Evolutionary conservation across 106 monocot species (phyloP), one percentile per base, ranked within the genome.

Genomic region (Platanthera guangdongensis): DNA sequence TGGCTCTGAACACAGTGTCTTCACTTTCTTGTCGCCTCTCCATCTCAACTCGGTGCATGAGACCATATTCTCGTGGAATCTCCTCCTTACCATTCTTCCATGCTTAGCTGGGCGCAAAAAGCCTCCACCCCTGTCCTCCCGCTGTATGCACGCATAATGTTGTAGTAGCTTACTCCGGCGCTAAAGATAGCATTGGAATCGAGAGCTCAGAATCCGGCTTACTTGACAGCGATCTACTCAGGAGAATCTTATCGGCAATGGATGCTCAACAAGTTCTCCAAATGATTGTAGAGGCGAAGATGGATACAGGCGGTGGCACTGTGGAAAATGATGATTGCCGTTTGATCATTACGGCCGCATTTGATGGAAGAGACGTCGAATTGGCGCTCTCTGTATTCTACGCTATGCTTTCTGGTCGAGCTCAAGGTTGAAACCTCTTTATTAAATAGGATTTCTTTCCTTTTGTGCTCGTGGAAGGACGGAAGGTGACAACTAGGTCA

Each of bases 371-470:
- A 3, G 86, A 95, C 54, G 80, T 70, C 2, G 92, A 95, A 15
- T 59, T 95, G 52, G 92, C 88, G 6, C 84, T 95, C 22, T 95
- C 95, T 11, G 69, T 95, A 32, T 95, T 88, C 64, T 73, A 80
- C 57, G 89, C 92, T 39, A 92, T 95, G 95, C 89, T 74, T 11
- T 80, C 79, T 0, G 78, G 77, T 11, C 77, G 74, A 13, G 51
- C 74, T 25, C 74, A 46, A 83, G 90, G 90, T 90, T 49, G 30
- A 6, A 1, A 16, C 5, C 11, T 51, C 11, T 74, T 74, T 47
- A 9, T 22, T 65, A 9, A 5, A 2, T n/a, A 8, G 6, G 8
- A 21, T 3, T 52, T 10, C 15, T 52, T 51, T 8, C 16, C 5
- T 3, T 45, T 75, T 52, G 19, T 47, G 62, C n/a, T 52, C 19